Percentiles rank a stretch among this genome's conserved stretches.
phyloP scores from a whole-genome alignment of 257 asterid species.

The Forsythia viridissima region DNA sequence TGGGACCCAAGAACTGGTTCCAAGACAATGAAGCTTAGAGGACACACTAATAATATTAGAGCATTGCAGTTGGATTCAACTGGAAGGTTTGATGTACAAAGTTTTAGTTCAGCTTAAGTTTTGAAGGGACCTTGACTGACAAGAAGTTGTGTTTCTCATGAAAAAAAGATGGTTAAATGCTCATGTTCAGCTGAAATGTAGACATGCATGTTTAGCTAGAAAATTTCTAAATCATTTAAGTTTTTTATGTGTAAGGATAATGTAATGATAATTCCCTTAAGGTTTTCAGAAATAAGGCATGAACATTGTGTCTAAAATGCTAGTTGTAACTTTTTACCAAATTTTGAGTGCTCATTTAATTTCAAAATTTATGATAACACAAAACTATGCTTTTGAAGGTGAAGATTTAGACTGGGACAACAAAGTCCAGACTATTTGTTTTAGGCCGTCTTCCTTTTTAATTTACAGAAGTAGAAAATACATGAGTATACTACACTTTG shows the following conservation, averaged over 20 bases:
- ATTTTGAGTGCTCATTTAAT: too few relatives aligned
- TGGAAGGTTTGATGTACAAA: constrained; percentile 70
- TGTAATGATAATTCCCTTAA: background rate
- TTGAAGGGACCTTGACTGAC: background rate
- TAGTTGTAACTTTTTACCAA: too few relatives aligned
- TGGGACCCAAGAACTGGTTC: constrained; percentile 98
- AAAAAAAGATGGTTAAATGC: background rate
- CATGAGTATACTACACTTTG: too few relatives aligned
- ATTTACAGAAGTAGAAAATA: too few relatives aligned
- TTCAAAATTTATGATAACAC: too few relatives aligned
- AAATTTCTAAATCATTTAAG: constrained; percentile 1
- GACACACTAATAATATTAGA: constrained; percentile 94
- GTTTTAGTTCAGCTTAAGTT: constrained; percentile 5
- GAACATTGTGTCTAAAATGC: too few relatives aligned
- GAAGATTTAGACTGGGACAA: too few relatives aligned
- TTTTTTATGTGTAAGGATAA: constrained; percentile 1
- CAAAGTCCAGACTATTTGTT: too few relatives aligned
- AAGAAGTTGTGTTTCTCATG: background rate
- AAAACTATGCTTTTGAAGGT: too few relatives aligned
- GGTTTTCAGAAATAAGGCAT: too few relatives aligned
- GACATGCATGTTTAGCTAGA: background rate
- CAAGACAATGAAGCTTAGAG: constrained; percentile 91
- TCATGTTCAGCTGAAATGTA: background rate
- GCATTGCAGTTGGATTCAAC: constrained; percentile 81
- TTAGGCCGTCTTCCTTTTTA: too few relatives aligned